Evolutionary conservation across 169 alveolate species (phyloP).

Genomic region (Babesia bovis): DNA sequence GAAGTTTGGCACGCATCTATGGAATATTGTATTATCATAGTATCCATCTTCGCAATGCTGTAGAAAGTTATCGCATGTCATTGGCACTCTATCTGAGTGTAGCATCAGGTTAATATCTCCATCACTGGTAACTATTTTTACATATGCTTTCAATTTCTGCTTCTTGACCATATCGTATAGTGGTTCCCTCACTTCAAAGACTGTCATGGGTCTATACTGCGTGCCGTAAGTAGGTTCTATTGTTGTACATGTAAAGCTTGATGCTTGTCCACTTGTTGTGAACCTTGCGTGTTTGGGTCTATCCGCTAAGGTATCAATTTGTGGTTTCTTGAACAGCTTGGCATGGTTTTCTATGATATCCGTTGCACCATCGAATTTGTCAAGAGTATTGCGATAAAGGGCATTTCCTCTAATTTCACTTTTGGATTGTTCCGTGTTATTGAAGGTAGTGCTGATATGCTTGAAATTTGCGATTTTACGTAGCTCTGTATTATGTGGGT

Average conservation of each 20-base stretch:
- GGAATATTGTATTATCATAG: slow-evolving; percentile 87
- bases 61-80: slow-evolving; percentile 74
- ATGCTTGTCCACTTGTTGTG: slow-evolving; percentile 65
- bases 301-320: neutral
- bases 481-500: slow-evolving; percentile 58
- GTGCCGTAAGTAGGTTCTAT: slow-evolving; percentile 44
- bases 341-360: slow-evolving; percentile 48
- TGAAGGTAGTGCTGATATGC: slow-evolving; percentile 36
- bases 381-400: slow-evolving; percentile 26
- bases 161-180: slow-evolving; percentile 61
- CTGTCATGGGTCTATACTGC: slow-evolving; percentile 62
- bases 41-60: slow-evolving; percentile 80
- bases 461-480: slow-evolving; percentile 48
- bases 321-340: slow-evolving; percentile 22
- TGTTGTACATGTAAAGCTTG: slow-evolving; percentile 70
- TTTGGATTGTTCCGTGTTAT: slow-evolving; percentile 3
- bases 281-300: slow-evolving; percentile 58
- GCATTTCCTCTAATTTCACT: slow-evolving; percentile 35
- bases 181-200: slow-evolving; percentile 64
- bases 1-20: slow-evolving; percentile 89
- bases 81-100: slow-evolving; percentile 67
- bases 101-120: slow-evolving; percentile 67
- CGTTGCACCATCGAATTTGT: slow-evolving; percentile 16
- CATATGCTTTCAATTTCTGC: slow-evolving; percentile 66
- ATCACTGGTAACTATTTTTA: slow-evolving; percentile 64